Evolutionary conservation across 371 early-diverging fungal genomes (phyloP).

Genomic region (Rhizomucor miehei): DNA sequence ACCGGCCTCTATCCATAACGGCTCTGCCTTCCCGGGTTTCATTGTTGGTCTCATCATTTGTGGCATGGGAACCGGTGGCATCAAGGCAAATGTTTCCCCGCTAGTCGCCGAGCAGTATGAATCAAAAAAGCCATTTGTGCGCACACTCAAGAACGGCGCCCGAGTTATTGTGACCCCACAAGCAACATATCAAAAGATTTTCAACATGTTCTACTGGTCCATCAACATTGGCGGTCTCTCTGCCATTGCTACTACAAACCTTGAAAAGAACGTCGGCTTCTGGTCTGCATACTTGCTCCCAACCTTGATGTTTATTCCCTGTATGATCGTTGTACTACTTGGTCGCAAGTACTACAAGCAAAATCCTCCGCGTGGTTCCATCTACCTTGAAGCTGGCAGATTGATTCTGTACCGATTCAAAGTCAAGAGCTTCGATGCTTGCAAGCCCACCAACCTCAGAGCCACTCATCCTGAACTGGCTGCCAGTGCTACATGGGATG

Average conservation of each 20-base stretch:
- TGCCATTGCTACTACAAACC: slow-evolving; percentile 60
- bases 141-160: slow-evolving; percentile 21
- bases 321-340: slow-evolving; percentile 52
- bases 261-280: slow-evolving; percentile 55
- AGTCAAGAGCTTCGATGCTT: slow-evolving; percentile 28
- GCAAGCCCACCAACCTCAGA: slow-evolving; percentile 35
- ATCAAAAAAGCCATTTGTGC: slow-evolving; percentile 26
- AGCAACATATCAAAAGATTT: slow-evolving; percentile 46
- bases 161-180: slow-evolving; percentile 49
- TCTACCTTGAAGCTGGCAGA: slow-evolving; percentile 36
- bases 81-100: slow-evolving; percentile 48
- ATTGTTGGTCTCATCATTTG: slow-evolving; percentile 67
- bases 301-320: slow-evolving; percentile 60
- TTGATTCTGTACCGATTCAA: slow-evolving; percentile 17
- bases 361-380: slow-evolving; percentile 57
- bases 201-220: slow-evolving; percentile 68
- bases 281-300: slow-evolving; percentile 72
- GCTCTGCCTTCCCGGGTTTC: slow-evolving; percentile 63
- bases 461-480: slow-evolving; percentile 30
- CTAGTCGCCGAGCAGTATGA: slow-evolving; percentile 49
- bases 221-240: slow-evolving; percentile 78
- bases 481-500: slow-evolving; percentile 56
- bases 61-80: slow-evolving; percentile 58
- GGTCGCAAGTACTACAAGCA: slow-evolving; percentile 58
- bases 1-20: slow-evolving; percentile 45